Evolutionary conservation across 208 protist species (phyloP), one percentile per base, ranked within the genome.

Genomic region (Baffinella frigidus): DNA sequence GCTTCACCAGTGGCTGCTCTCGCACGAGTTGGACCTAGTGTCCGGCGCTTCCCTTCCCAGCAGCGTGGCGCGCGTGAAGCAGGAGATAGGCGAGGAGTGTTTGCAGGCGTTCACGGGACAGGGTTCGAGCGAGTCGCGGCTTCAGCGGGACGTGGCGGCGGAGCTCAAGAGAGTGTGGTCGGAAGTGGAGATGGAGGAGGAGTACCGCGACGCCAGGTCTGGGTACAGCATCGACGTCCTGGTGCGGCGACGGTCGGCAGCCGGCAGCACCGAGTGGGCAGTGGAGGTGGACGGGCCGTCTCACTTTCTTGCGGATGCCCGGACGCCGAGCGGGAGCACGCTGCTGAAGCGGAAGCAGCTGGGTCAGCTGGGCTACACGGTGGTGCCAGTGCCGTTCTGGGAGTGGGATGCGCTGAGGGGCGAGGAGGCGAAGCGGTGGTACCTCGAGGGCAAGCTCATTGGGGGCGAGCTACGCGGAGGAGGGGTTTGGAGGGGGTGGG

Each of bases 321-420:
- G 61, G 39, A 62, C 30, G 5, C 41, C 77, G n/a, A 10, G 24
- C 38, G 77, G 77, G 7, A 87, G 24, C 33, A 80, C 71, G 71
- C 39, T 80, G 10, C n/a, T 80, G 71, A 80, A 80, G 71, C 77
- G 61, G 39, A 17, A 20, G 77, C 77, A 45, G 27, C 24, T 87
- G 77, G 27, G 30, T 2, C 36, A 87, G n/a, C 36, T 61, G 39
- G 44, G 44, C 27, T 62, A 61, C 10, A 33, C 45, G 3, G 33
- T 62, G 33, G 39, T 30, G 33, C 17, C 33, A 11, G 39, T 87
- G n/a, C 44, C 77, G 27, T 87, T 61, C 77, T 68, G 77, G 77
- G 77, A 87, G 77, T 87, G 77, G 77, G 77, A 87, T 41, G 48
- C 45, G 77, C 77, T 87, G 33, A 87, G 61, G 77, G 39, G 41